phyloP scores from a whole-genome alignment of 352 stramenopile genomes.

The Globisporangium echinulatum region DNA sequence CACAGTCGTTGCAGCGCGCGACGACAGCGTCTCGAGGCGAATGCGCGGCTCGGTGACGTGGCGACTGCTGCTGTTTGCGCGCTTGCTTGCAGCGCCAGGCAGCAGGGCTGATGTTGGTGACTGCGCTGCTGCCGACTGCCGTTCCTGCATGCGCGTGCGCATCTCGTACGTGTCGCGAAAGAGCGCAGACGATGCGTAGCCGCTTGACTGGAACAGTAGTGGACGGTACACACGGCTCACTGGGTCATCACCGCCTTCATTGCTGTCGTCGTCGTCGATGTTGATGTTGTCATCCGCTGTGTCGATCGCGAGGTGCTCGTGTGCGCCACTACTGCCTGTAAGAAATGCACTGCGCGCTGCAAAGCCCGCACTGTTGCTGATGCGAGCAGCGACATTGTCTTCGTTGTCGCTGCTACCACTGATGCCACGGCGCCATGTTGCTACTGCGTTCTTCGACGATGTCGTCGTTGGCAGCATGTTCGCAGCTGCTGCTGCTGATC shows the following conservation, averaged over 20 bases:
- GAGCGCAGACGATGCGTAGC: conserved; percentile 77
- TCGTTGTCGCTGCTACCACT: conserved; percentile 2
- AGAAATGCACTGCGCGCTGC: neutral
- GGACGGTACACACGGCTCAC: conserved; percentile 53
- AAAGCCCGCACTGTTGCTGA: neutral
- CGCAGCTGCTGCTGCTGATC: no score
- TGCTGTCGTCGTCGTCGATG: neutral
- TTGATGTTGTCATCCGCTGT: neutral
- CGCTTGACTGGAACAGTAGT: conserved; percentile 71
- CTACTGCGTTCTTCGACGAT: no score
- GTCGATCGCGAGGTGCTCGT: neutral
- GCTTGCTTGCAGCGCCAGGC: neutral
- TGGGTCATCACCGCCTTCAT: conserved; percentile 19
- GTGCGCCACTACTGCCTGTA: neutral
- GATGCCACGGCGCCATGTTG: conserved; percentile 3
- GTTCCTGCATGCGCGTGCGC: conserved; percentile 41
- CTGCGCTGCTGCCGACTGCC: conserved; percentile 2
- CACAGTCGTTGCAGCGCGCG: conserved; percentile 59
- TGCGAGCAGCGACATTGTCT: neutral
- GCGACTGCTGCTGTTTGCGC: conserved; percentile 5
- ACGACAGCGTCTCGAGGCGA: conserved; percentile 76
- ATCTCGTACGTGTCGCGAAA: conserved; percentile 79
- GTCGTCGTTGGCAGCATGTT: no score
- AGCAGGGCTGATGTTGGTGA: conserved; percentile 23
- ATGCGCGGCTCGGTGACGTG: conserved; percentile 37